These are phyloP conservation scores for Colletotrichum sp. DNA, from an alignment of 2,329 filamentous ascomycete genomes.

Conservation along the genomic window DNA sequence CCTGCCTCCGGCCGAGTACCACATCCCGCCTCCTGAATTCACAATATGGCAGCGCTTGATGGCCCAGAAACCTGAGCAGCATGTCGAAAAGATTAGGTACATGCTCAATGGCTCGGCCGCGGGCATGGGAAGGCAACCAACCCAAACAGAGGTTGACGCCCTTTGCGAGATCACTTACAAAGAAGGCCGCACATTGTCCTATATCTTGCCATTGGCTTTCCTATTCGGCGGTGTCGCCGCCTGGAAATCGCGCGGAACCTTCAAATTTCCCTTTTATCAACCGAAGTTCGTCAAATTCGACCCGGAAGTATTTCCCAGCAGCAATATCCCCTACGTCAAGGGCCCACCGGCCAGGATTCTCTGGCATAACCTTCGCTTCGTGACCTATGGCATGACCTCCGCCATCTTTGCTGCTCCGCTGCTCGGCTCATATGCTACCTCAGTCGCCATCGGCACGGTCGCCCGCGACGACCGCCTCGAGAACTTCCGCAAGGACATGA, in stretches of 20 bases:
- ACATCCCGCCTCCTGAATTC: not conserved
- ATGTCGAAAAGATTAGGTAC: not conserved
- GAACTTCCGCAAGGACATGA: constrained; percentile 12
- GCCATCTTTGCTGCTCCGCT: constrained; percentile 30
- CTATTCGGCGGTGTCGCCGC: constrained; percentile 28
- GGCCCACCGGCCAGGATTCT: constrained; percentile 27
- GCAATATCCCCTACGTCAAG: constrained; percentile 24
- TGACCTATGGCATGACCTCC: constrained; percentile 32
- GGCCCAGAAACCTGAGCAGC: not conserved
- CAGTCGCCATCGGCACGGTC: not conserved
- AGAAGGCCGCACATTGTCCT: constrained; percentile 34
- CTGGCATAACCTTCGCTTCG: constrained; percentile 43
- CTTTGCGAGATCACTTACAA: constrained; percentile 29
- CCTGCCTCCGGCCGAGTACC: not conserved
- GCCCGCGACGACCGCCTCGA: constrained; percentile 3
- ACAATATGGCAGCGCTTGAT: not conserved
- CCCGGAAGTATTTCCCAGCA: constrained; percentile 33
- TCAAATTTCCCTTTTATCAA: constrained; percentile 45
- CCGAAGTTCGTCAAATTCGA: constrained; percentile 35
- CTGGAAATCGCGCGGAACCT: constrained; percentile 33
- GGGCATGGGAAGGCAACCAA: constrained; percentile 29
- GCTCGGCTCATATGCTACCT: constrained; percentile 32
- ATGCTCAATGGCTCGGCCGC: not conserved
- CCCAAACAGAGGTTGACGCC: constrained; percentile 39
- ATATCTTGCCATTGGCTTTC: constrained; percentile 28